A percentile compares a stretch with the other conserved stretches of the same genome.
phyloP scores from a whole-genome alignment of 257 asterid species.

The Capsicum chinense region DNA sequence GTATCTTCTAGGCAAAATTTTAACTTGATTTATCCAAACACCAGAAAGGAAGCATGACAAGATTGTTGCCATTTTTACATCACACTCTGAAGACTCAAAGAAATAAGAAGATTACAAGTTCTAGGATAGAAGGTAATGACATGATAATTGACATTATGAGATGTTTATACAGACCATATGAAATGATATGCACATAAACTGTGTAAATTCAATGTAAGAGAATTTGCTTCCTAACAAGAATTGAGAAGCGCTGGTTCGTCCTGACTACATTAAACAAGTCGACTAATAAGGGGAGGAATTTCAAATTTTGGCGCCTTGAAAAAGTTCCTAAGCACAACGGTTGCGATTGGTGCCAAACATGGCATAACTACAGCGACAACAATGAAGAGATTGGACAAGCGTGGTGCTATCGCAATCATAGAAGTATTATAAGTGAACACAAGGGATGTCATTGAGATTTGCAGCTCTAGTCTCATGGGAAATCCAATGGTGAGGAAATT shows the following conservation, averaged over 20 bases:
- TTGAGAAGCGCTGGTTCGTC: not conserved
- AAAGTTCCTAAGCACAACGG: slow-evolving; percentile 34
- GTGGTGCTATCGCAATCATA: slow-evolving; percentile 43
- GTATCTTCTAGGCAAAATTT: no score
- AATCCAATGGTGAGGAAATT: slow-evolving; percentile 42
- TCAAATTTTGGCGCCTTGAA: slow-evolving; percentile 8
- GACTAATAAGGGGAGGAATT: not conserved
- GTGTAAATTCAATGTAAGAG: not conserved
- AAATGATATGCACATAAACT: not conserved
- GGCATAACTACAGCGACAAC: slow-evolving; percentile 39
- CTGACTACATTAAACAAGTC: not conserved
- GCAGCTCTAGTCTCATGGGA: slow-evolving; percentile 49
- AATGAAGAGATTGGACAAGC: slow-evolving; percentile 6
- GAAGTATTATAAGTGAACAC: slow-evolving; percentile 43
- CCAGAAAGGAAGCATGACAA: no score
- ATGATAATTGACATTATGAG: not conserved
- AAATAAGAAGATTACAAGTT: not conserved
- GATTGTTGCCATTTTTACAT: not conserved
- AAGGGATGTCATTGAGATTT: slow-evolving; percentile 44
- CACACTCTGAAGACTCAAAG: not conserved
- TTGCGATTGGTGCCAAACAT: not conserved
- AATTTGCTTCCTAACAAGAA: not conserved
- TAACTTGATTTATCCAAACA: no score
- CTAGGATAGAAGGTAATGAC: not conserved
- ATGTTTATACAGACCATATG: not conserved